A percentile compares a stretch with the other conserved stretches of the same genome.
These are phyloP conservation scores for Punica granatum DNA, from an alignment of 345 rosid species.

Conservation along the genomic window DNA sequence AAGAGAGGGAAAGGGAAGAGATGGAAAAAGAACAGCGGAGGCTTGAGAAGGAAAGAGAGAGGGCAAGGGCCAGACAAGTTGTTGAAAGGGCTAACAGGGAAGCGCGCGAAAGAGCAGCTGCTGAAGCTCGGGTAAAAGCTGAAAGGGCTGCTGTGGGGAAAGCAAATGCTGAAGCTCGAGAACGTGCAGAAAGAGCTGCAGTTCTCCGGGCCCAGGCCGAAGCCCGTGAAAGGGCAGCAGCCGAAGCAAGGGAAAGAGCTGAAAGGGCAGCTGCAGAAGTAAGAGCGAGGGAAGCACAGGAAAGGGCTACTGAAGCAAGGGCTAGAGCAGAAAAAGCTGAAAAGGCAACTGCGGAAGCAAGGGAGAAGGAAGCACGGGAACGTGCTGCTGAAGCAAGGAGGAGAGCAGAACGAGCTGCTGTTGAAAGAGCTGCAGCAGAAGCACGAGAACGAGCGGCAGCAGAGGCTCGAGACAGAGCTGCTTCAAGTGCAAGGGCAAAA, in stretches of 20 bases:
- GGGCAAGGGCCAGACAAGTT: slow-evolving; percentile 75
- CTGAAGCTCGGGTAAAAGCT: slow-evolving; percentile 71
- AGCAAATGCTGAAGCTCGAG: slow-evolving; percentile 69
- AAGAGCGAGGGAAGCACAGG: slow-evolving; percentile 44
- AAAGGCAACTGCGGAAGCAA: slow-evolving; percentile 48
- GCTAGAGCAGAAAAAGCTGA: slow-evolving; percentile 71
- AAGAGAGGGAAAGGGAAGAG: slow-evolving; percentile 62
- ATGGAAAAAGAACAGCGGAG: slow-evolving; percentile 59
- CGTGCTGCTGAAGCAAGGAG: slow-evolving; percentile 28
- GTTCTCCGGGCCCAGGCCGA: slow-evolving; percentile 94
- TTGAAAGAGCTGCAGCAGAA: slow-evolving; percentile 37
- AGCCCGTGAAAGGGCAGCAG: slow-evolving; percentile 96
- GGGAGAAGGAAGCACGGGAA: slow-evolving; percentile 43
- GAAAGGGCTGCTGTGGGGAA: slow-evolving; percentile 87
- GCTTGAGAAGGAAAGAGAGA: slow-evolving; percentile 55
- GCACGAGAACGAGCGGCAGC: slow-evolving; percentile 68
- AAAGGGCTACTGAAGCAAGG: slow-evolving; percentile 29
- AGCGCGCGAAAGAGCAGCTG: slow-evolving; percentile 71
- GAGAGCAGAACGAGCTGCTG: slow-evolving; percentile 80
- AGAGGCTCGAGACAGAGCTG: slow-evolving; percentile 68
- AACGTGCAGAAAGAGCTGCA: slow-evolving; percentile 84
- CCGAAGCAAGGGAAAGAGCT: slow-evolving; percentile 77
- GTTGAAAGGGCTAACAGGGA: slow-evolving; percentile 98
- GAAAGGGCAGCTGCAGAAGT: slow-evolving; percentile 92
- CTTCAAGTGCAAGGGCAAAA: slow-evolving; percentile 42